Percentiles rank a stretch among this genome's conserved stretches.
Evolutionary conservation across 345 rosid species (phyloP).

Genomic region (Mercurialis annua): DNA sequence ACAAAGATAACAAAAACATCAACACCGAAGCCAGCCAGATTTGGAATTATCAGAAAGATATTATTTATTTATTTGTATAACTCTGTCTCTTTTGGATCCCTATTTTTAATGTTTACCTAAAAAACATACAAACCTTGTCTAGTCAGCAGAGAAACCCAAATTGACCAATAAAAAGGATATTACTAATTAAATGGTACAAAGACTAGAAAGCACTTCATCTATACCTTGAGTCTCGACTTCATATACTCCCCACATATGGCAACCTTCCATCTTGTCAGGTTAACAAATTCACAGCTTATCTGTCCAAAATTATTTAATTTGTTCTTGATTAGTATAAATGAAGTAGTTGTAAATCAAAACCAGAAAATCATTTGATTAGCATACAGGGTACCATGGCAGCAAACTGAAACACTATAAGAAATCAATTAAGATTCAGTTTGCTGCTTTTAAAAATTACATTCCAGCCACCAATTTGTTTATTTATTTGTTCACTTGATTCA

Average conservation of each 20-base stretch:
- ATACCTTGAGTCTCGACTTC: conserved; percentile 79
- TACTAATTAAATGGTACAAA: background rate
- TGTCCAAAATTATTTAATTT: conserved; percentile 28
- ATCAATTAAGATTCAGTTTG: background rate
- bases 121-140: background rate
- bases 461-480: background rate
- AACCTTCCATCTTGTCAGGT: conserved; percentile 79
- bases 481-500: too few species aligned
- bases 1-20: conserved; percentile 10
- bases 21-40: background rate
- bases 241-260: conserved; percentile 98
- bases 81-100: background rate
- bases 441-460: background rate
- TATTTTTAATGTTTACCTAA: background rate
- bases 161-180: background rate
- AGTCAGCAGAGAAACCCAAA: background rate
- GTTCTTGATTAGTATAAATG: background rate
- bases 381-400: background rate
- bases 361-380: background rate
- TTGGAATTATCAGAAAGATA: background rate
- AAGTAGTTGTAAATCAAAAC: background rate
- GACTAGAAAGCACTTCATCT: conserved; percentile 7
- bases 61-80: background rate
- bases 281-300: conserved; percentile 85
- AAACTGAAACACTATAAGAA: background rate